Conservation (phyloP, 2,329 filamentous ascomycete species). For the Cladophialophora immunda region DNA sequence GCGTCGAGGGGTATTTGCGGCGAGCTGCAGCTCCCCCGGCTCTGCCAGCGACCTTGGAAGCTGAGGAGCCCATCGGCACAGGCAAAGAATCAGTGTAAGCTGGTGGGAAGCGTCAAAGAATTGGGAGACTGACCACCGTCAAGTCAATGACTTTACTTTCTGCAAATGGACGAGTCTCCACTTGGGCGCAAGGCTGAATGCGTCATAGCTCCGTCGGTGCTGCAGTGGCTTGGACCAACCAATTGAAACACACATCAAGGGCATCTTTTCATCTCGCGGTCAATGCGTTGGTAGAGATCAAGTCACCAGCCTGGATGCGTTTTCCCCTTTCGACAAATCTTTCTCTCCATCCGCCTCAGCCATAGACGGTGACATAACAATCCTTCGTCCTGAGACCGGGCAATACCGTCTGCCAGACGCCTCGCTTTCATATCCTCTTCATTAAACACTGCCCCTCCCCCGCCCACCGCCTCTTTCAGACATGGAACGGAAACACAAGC, state of each 20-base stretch:
- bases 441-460: conserved; percentile 8
- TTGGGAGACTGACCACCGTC: neutral
- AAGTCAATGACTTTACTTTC: neutral
- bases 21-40: conserved; percentile 37
- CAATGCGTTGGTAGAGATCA: neutral
- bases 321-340: conserved; percentile 9
- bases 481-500: conserved; percentile 86
- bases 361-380: conserved; percentile 11
- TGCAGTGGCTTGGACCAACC: neutral
- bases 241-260: neutral
- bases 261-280: conserved; percentile 8
- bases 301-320: conserved; percentile 5
- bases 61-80: conserved; percentile 36
- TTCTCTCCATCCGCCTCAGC: neutral
- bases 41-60: conserved; percentile 38
- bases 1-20: conserved; percentile 39
- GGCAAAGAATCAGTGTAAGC: neutral
- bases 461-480: conserved; percentile 13
- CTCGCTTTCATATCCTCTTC: neutral
- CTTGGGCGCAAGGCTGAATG: conserved; percentile 16
- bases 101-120: neutral
- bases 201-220: neutral
- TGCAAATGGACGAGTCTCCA: conserved; percentile 9
- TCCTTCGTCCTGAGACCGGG: neutral
- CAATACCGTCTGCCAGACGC: neutral